These are phyloP conservation scores for Massospora cicadina DNA, from an alignment of 371 early-diverging fungal species.

Conservation along the genomic window DNA sequence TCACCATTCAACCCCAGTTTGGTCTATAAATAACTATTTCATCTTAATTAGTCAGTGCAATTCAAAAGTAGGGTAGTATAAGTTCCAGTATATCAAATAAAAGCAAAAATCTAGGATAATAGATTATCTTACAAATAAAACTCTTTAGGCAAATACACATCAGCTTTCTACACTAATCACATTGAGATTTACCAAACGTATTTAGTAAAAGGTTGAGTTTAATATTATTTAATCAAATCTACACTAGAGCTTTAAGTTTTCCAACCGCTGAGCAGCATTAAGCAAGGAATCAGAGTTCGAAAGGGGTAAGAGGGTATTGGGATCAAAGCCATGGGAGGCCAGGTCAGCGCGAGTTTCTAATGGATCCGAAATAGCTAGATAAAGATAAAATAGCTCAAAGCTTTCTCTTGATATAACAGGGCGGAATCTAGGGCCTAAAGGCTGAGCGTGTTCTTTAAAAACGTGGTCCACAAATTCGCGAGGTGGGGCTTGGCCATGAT, in stretches of 20 bases:
- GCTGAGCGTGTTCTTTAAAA: not conserved
- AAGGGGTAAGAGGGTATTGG: not conserved
- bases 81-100: no score
- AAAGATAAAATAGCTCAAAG: not conserved
- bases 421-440: not conserved
- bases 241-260: not conserved
- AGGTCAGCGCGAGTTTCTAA: not conserved
- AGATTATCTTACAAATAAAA: no score
- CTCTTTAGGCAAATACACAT: no score
- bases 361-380: slow-evolving; percentile 1
- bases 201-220: no score
- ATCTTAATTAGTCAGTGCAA: no score
- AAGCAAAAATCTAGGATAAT: no score
- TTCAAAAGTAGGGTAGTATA: no score
- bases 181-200: no score
- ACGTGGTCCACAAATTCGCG: slow-evolving; percentile 4
- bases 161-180: no score
- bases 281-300: not conserved
- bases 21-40: no score
- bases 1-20: no score
- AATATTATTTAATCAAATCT: no score
- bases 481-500: not conserved
- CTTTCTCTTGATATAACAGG: not conserved
- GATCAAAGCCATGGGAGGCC: slow-evolving; percentile 2
- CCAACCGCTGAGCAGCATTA: not conserved